A percentile compares a stretch with the other conserved stretches of the same genome.
These are phyloP conservation scores for Piper betle DNA, from an alignment of 164 flowering plant genomes.

Conservation along the genomic window DNA sequence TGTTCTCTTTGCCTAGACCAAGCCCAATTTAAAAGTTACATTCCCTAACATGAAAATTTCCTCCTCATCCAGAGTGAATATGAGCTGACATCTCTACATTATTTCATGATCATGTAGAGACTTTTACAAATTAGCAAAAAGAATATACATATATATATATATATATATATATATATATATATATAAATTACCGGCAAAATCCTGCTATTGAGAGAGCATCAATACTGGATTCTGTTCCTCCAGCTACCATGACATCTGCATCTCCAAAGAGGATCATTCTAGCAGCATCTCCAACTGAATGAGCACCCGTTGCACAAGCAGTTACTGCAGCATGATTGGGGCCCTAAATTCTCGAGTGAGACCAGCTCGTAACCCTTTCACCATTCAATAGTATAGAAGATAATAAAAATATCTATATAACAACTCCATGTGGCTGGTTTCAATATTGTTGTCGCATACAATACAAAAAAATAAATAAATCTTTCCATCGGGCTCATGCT, in stretches of 20 bases:
- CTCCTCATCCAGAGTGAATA: too few species aligned
- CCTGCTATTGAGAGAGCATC: conserved; percentile 98
- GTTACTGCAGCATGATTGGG: conserved; percentile 99
- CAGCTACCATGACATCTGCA: conserved; percentile 93
- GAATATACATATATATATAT: conserved; percentile 1
- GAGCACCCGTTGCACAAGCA: conserved; percentile 99
- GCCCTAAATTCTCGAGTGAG: conserved; percentile 58
- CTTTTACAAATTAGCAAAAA: neutral
- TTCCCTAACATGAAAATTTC: too few species aligned
- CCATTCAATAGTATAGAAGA: neutral
- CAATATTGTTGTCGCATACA: too few species aligned
- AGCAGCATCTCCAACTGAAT: conserved; percentile 95
- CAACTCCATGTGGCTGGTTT: too few species aligned
- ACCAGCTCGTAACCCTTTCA: conserved; percentile 11
- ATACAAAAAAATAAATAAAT: too few species aligned
- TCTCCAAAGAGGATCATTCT: conserved; percentile 99
- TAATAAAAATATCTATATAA: neutral
- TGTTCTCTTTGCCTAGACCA: too few species aligned
- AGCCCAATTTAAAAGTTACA: too few species aligned
- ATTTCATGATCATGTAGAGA: too few species aligned
- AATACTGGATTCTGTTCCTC: conserved; percentile 94
- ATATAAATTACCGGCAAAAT: conserved; percentile 56
- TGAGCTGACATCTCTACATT: too few species aligned
- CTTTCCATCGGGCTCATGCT: too few species aligned
- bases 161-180: too few species aligned